These are phyloP conservation scores for Daedaleopsis sinensis DNA, from an alignment of 768 basidiomycete genomes.

Conservation along the genomic window DNA sequence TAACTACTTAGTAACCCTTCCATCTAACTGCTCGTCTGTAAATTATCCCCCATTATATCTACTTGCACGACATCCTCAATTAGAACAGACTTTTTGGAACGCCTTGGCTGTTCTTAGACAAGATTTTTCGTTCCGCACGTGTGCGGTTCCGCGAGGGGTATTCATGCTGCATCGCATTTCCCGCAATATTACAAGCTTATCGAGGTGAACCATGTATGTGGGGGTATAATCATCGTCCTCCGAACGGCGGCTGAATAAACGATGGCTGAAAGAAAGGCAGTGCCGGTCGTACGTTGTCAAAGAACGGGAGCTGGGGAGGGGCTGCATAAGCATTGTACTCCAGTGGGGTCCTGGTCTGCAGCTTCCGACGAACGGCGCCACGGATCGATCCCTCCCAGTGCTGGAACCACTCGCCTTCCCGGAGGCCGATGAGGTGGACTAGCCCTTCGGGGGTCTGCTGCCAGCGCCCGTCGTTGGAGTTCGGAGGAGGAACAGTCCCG, in stretches of 20 bases:
- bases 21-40: constrained; percentile 16
- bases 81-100: too few relatives aligned
- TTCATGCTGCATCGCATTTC: too few relatives aligned
- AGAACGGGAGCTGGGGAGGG: constrained; percentile 22
- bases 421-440: constrained; percentile 54
- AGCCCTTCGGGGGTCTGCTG: constrained; percentile 35
- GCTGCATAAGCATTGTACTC: background rate
- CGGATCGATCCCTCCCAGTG: constrained; percentile 74
- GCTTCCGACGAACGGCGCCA: constrained; percentile 48
- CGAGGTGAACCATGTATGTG: too few relatives aligned
- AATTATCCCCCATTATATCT: constrained; percentile 12
- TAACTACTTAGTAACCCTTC: constrained; percentile 8
- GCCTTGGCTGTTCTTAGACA: too few relatives aligned
- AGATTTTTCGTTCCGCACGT: too few relatives aligned
- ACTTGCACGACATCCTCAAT: too few relatives aligned
- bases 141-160: too few relatives aligned
- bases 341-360: constrained; percentile 19
- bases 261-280: background rate
- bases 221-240: too few relatives aligned
- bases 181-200: too few relatives aligned
- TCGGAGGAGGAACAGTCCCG: constrained; percentile 1
- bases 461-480: constrained; percentile 13
- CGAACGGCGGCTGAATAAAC: background rate
- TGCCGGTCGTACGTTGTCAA: constrained; percentile 37
- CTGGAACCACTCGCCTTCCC: constrained; percentile 81